Base-by-base conservation (phyloP, 225 moss, liverwort and hornwort genomes). In the Sphagnum tenellum region DNA sequence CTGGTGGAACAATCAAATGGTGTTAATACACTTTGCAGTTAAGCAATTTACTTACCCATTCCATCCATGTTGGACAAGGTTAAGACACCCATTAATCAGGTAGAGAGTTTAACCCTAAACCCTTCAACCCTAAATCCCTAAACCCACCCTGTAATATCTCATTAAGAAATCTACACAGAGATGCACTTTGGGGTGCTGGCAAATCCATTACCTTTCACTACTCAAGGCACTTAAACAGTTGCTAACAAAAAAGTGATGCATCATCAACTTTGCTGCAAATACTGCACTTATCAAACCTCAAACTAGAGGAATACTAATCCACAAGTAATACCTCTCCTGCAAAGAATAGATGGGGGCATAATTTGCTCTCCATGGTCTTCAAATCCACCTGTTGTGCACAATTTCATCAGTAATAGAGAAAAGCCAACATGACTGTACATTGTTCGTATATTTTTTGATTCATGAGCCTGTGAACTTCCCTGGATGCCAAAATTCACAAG, bases 281-380 rank as follows among this genome's bases (percentile, higher is more conserved):
- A 10, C 53, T 51, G 5, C 10, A 29, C 45, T 45, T 6, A 44
- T 50, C 7, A 48, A 71, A 46, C 56, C 9, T 59, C 71, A 53
- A 70, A 69, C 67, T 75, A 67, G 4, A 10, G 64, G 11, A 11
- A 51, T 47, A 29, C 48, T 6, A 64, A 49, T 13, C 12, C 3
- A 8, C 44, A 44, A 61, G 48, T 66, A 76, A 81, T 79, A 75
- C 87, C 73, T 87, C 87, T 67, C 87, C 87, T 50, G 91, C 94
- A 61, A 94, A 67, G 71, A 75, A 91, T 9, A 94, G 73, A 46
- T 81, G 81, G 49, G 68, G 77, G 65, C 84, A 82, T 47, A 84
- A 60, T 66, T 79, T 76, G 67, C 94, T 94, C 67, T 82, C 94
- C 94, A 94, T 91, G 6, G 89, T 94, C 84, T 78, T 94, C 74